These are phyloP conservation scores for Aspergillus udagawae DNA, from an alignment of 2,329 filamentous ascomycete genomes.

Conservation along the genomic window DNA sequence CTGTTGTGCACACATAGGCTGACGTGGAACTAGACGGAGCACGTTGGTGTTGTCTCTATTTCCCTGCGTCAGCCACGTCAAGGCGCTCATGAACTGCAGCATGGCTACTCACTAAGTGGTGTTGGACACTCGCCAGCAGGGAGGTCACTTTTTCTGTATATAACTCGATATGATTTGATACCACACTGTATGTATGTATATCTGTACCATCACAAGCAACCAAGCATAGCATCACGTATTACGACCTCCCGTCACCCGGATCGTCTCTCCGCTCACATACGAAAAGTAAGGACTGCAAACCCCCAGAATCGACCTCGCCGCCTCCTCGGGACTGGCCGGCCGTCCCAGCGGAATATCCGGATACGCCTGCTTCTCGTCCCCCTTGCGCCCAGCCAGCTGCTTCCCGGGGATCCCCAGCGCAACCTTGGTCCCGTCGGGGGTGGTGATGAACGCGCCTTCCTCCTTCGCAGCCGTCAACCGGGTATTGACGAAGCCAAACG, in stretches of 20 bases:
- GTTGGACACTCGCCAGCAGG: too few relatives aligned
- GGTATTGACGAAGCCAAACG: constrained; percentile 78
- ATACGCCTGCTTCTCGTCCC: constrained; percentile 42
- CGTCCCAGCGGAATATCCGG: constrained; percentile 74
- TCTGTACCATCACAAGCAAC: neutral
- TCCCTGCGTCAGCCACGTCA: neutral
- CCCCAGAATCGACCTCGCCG: constrained; percentile 70
- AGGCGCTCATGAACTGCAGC: neutral
- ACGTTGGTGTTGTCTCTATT: neutral
- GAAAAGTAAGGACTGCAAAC: constrained; percentile 77
- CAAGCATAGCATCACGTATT: constrained; percentile 48
- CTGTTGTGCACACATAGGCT: neutral
- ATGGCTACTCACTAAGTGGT: neutral
- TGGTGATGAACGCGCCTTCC: constrained; percentile 72
- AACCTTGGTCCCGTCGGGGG: constrained; percentile 71
- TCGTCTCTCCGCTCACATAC: constrained; percentile 83
- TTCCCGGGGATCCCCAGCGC: constrained; percentile 68
- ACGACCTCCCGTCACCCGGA: constrained; percentile 76
- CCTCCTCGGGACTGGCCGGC: constrained; percentile 74
- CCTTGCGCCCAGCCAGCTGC: constrained; percentile 40
- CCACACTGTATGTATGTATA: neutral
- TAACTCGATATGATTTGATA: neutral
- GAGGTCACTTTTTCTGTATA: neutral
- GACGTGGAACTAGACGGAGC: neutral
- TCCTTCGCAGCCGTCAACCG: constrained; percentile 81